phyloP scores from a whole-genome alignment of 179 eudicot genomes.

The Silene coronaria region DNA sequence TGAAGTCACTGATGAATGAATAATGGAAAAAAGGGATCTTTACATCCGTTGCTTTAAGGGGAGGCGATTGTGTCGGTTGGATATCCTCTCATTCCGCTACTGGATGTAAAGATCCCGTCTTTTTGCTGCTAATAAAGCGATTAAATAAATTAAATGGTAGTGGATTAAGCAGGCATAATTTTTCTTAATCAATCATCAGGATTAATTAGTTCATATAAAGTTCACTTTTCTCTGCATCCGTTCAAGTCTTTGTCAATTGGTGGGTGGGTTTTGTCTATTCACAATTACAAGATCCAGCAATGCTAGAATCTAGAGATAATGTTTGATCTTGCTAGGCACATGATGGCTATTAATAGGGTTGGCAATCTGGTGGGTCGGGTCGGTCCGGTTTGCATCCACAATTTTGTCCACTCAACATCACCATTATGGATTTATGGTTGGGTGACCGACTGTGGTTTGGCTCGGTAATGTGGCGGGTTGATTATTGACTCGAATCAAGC shows the following conservation, averaged over 20 bases:
- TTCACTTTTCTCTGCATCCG: neutral
- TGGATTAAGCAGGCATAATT: neutral
- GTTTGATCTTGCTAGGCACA: constrained; percentile 4
- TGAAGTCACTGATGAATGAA: too few species aligned
- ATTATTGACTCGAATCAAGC: neutral
- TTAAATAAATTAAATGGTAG: neutral
- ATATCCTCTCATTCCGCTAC: too few species aligned
- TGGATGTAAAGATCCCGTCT: too few species aligned
- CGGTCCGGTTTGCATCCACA: neutral
- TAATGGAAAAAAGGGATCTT: too few species aligned
- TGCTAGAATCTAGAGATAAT: constrained; percentile 4
- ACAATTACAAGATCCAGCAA: neutral
- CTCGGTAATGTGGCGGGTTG: neutral
- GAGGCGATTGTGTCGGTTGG: too few species aligned
- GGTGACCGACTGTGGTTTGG: neutral
- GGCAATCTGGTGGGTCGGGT: constrained; percentile 4
- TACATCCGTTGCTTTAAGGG: too few species aligned
- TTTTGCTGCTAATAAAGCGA: too few species aligned
- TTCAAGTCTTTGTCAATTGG: constrained; percentile 5
- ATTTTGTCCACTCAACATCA: neutral
- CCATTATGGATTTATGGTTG: neutral
- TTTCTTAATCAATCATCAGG: neutral
- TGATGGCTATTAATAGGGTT: constrained; percentile 4
- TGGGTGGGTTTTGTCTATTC: constrained; percentile 7
- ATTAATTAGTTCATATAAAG: neutral